These are phyloP conservation scores for Aspergillus fructus DNA, from an alignment of 2,329 filamentous ascomycete genomes.

Conservation along the genomic window DNA sequence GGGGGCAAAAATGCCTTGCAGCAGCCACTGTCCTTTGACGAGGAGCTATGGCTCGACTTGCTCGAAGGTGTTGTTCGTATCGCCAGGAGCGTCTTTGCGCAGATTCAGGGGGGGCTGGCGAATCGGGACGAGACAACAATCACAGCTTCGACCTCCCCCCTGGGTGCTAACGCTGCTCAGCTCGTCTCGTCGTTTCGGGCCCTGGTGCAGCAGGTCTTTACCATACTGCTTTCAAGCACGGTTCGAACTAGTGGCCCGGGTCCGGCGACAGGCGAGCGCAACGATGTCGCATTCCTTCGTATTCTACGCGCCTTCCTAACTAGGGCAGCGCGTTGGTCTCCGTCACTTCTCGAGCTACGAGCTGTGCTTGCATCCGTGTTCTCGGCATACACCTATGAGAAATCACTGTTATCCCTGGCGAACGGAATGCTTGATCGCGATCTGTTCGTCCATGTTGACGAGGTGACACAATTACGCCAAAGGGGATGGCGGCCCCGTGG, in stretches of 20 bases:
- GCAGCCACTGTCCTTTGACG: constrained; percentile 59
- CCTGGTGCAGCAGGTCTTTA: constrained; percentile 87
- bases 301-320: constrained; percentile 86
- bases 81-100: constrained; percentile 62
- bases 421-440: constrained; percentile 86
- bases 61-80: constrained; percentile 63
- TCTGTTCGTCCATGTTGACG: constrained; percentile 77
- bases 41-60: constrained; percentile 65
- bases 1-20: constrained; percentile 49
- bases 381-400: constrained; percentile 92
- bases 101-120: constrained; percentile 43
- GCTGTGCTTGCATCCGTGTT: constrained; percentile 86
- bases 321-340: constrained; percentile 75
- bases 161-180: constrained; percentile 36
- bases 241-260: constrained; percentile 48
- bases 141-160: constrained; percentile 14
- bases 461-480: constrained; percentile 72
- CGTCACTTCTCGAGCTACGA: constrained; percentile 82
- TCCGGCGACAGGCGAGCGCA: constrained; percentile 31
- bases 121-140: constrained; percentile 16
- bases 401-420: constrained; percentile 80
- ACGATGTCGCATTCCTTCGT: constrained; percentile 77
- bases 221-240: constrained; percentile 75
- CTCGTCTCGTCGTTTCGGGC: constrained; percentile 68
- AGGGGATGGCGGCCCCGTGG: constrained; percentile 86